Percentiles rank a stretch among this genome's conserved stretches.
Evolutionary conservation across 176 grass and related monocot species (phyloP).

Genomic region (Cenchrus purpureus): DNA sequence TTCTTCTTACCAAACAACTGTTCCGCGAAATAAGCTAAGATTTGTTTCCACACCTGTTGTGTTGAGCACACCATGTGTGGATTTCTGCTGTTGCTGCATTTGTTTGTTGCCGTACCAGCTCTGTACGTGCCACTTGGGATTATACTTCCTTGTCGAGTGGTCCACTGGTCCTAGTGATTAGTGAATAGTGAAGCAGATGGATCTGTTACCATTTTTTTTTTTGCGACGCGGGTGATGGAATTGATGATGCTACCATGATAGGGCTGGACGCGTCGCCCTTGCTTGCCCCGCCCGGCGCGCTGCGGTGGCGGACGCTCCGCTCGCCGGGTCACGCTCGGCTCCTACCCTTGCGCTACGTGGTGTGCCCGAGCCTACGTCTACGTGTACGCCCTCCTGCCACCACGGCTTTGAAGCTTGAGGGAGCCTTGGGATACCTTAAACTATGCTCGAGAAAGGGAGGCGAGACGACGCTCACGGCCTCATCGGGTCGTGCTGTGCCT

Average conservation of each 20-base stretch:
- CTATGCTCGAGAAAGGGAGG: neutral
- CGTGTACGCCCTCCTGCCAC: neutral
- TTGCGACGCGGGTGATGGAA: neutral
- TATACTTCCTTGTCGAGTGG: neutral
- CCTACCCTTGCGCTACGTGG: conserved; percentile 23
- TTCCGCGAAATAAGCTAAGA: conserved; percentile 24
- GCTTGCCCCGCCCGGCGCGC: neutral
- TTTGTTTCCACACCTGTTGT: neutral
- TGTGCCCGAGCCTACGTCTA: neutral
- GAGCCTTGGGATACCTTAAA: neutral
- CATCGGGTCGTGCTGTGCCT: neutral
- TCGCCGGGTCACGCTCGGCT: neutral
- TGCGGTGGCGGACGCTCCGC: neutral
- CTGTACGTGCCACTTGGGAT: neutral
- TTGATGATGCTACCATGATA: neutral
- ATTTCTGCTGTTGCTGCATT: neutral
- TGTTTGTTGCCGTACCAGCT: neutral
- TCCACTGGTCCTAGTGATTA: neutral
- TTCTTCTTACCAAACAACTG: neutral
- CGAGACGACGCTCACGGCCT: neutral
- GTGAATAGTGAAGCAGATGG: neutral
- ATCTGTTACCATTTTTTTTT: conserved; percentile 13
- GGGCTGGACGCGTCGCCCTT: conserved; percentile 22
- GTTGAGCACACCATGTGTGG: too few species aligned
- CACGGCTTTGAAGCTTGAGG: neutral